phyloP scores from a whole-genome alignment of 2,329 filamentous ascomycete genomes.

The Epichloe festucae region DNA sequence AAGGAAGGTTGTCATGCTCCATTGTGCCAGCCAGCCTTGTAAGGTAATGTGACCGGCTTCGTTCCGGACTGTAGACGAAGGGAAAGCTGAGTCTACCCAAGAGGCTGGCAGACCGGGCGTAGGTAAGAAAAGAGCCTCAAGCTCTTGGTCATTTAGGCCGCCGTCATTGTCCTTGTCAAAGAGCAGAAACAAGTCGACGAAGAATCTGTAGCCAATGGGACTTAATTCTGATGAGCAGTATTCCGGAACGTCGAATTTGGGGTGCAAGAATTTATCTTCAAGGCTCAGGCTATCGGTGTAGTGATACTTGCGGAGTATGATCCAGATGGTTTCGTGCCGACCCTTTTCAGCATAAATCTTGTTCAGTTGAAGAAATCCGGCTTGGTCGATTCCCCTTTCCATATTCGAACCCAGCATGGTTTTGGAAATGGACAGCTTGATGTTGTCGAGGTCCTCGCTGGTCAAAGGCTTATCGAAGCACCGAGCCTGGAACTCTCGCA shows the following conservation, averaged over 20 bases:
- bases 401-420: conserved; percentile 48
- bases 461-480: conserved; percentile 84
- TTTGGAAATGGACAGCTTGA: conserved; percentile 76
- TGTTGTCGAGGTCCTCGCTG: conserved; percentile 71
- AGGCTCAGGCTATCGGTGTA: conserved; percentile 92
- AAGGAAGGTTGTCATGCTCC: conserved; percentile 98
- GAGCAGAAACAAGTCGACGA: conserved; percentile 87
- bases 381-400: conserved; percentile 63
- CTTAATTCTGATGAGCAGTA: conserved; percentile 89
- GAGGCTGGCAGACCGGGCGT: conserved; percentile 79
- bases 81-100: conserved; percentile 83
- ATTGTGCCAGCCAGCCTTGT: conserved; percentile 95
- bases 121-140: conserved; percentile 78
- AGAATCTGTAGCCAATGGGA: conserved; percentile 89
- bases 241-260: conserved; percentile 87
- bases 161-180: conserved; percentile 98
- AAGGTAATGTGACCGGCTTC: conserved; percentile 91
- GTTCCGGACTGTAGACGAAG: conserved; percentile 85
- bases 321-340: conserved; percentile 96
- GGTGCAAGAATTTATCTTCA: conserved; percentile 81
- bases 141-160: conserved; percentile 73
- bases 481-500: conserved; percentile 78
- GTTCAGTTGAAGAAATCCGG: conserved; percentile 80
- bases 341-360: conserved; percentile 96
- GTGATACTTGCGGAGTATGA: conserved; percentile 85